A percentile compares a stretch with the other conserved stretches of the same genome.
Evolutionary conservation across 345 rosid genomes (phyloP).

Genomic region (Cochlearia excelsa): DNA sequence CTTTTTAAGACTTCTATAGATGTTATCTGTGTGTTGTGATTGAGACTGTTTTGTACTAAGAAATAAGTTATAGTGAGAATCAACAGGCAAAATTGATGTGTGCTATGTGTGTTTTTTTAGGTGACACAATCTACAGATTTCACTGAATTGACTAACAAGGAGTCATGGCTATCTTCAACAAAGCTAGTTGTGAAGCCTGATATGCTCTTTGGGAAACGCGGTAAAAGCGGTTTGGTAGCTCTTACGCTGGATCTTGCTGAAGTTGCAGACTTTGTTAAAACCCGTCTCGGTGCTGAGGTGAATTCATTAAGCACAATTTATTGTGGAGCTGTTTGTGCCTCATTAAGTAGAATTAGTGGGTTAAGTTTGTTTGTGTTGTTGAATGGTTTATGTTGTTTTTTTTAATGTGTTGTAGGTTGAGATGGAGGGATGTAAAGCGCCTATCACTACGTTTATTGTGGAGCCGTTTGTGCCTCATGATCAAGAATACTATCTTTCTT

Average conservation of each 20-base stretch:
- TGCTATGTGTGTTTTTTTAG: conserved; percentile 31
- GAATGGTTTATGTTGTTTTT: neutral
- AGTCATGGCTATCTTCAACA: conserved; percentile 88
- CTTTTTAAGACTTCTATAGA: no score
- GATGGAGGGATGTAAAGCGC: conserved; percentile 91
- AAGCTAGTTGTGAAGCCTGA: conserved; percentile 95
- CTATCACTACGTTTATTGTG: conserved; percentile 86
- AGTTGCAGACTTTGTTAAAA: conserved; percentile 92
- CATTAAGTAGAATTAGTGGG: neutral
- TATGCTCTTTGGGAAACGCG: conserved; percentile 94
- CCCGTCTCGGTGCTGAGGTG: conserved; percentile 84
- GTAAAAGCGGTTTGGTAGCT: conserved; percentile 93
- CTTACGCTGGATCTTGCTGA: conserved; percentile 93
- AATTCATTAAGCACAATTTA: no score
- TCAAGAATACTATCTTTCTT: conserved; percentile 78
- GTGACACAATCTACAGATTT: conserved; percentile 85
- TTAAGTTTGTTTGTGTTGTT: neutral
- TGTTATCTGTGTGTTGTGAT: no score
- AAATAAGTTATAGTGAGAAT: no score
- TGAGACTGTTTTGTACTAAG: no score
- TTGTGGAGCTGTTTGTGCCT: no score
- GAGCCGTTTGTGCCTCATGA: conserved; percentile 93
- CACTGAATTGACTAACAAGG: conserved; percentile 61
- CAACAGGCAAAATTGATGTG: no score
- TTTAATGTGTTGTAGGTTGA: conserved; percentile 54